Percentiles rank a stretch among this genome's conserved stretches.
Evolutionary conservation across 202 grass and related monocot genomes (phyloP).

Genomic region (Schoenoplectus triqueter): DNA sequence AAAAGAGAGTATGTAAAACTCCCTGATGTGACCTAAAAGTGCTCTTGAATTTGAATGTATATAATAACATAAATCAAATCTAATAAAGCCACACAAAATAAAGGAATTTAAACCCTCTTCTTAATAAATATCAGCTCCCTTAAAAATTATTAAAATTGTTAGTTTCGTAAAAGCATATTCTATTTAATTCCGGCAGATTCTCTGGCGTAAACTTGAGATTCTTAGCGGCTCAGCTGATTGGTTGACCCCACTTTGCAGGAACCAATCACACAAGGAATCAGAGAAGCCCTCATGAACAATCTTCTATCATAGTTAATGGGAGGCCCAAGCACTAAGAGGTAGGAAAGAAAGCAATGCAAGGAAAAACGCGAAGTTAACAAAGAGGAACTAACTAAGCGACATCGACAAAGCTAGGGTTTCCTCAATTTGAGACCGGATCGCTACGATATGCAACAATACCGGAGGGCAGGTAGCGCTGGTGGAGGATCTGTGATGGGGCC

Average conservation of each 20-base stretch:
- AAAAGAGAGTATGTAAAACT: no score
- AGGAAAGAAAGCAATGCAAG: conserved; percentile 45
- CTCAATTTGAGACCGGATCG: conserved; percentile 2
- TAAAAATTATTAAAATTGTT: no score
- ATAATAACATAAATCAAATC: no score
- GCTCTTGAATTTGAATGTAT: no score
- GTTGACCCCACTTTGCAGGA: neutral
- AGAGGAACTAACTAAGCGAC: conserved; percentile 40
- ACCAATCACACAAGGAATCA: neutral
- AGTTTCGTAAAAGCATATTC: neutral
- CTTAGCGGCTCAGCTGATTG: neutral
- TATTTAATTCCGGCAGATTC: neutral
- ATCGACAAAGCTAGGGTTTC: conserved; percentile 3
- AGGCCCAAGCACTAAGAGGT: conserved; percentile 42
- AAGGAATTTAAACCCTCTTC: no score
- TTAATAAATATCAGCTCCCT: no score
- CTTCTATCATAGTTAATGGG: neutral
- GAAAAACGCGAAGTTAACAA: conserved; percentile 22
- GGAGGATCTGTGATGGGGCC: conserved; percentile 21
- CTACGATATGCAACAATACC: conserved; percentile 55
- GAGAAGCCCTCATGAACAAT: neutral
- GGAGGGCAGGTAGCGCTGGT: conserved; percentile 38
- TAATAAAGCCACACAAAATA: no score
- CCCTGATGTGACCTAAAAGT: no score
- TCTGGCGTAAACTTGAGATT: neutral